Conservation (phyloP, 2,329 filamentous ascomycete genomes). For the Septoria linicola region DNA sequence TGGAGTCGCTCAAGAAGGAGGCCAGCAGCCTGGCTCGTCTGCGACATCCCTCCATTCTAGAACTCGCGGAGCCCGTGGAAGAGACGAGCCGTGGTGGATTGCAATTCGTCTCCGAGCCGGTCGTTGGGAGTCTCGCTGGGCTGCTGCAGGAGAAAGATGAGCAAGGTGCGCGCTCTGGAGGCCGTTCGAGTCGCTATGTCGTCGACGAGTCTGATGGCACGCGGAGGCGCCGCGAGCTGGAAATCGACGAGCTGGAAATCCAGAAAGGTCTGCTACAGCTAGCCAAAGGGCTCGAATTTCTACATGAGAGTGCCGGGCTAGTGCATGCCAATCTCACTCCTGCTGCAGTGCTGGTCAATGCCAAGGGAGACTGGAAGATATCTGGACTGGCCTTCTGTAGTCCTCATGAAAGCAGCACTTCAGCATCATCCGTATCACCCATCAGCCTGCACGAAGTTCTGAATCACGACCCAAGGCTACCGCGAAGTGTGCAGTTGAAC, state of each 20-base stretch:
- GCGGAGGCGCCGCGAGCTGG: constrained; percentile 70
- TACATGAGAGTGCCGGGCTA: constrained; percentile 90
- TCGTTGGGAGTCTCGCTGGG: constrained; percentile 82
- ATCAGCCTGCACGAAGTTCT: constrained; percentile 81
- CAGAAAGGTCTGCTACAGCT: constrained; percentile 94
- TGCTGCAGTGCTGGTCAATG: constrained; percentile 89
- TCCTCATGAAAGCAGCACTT: constrained; percentile 70
- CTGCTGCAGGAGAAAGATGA: constrained; percentile 86
- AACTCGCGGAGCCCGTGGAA: constrained; percentile 91
- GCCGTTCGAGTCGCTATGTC: constrained; percentile 74
- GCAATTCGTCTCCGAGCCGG: constrained; percentile 91
- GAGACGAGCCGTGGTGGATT: constrained; percentile 87
- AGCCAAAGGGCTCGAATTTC: constrained; percentile 88
- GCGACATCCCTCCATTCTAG: constrained; percentile 86
- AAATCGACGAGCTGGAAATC: constrained; percentile 95
- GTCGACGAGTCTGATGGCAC: constrained; percentile 75
- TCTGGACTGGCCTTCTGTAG: constrained; percentile 89
- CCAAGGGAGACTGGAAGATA: constrained; percentile 98
- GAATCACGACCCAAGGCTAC: constrained; percentile 80
- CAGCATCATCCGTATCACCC: constrained; percentile 67
- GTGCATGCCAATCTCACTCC: constrained; percentile 94
- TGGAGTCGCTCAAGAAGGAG: constrained; percentile 88
- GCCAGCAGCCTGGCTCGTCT: constrained; percentile 83
- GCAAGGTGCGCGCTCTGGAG: constrained; percentile 62
- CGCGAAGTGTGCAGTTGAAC: constrained; percentile 78